These are phyloP conservation scores for Trifolium subterraneum DNA, from an alignment of 306 rosid genomes.

Conservation along the genomic window DNA sequence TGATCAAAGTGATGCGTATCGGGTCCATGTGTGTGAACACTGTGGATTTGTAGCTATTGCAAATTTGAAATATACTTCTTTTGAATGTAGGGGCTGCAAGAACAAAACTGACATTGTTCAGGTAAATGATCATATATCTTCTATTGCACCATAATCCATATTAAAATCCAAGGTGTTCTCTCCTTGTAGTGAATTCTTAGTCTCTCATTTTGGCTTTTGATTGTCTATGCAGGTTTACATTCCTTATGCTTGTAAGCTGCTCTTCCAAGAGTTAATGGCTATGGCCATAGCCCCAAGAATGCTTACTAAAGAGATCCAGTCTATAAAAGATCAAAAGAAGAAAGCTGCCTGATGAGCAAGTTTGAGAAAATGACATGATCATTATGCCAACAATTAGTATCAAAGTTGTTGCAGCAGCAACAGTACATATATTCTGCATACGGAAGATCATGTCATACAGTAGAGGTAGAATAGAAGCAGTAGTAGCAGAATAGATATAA, in stretches of 20 bases:
- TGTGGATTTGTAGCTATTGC: slow-evolving; percentile 97
- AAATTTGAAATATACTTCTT: slow-evolving; percentile 90
- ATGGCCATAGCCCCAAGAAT: slow-evolving; percentile 99
- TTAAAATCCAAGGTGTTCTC: slow-evolving; percentile 7
- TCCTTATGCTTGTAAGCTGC: slow-evolving; percentile 96
- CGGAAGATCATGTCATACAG: too few species aligned
- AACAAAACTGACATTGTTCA: slow-evolving; percentile 97
- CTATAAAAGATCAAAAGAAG: slow-evolving; percentile 73
- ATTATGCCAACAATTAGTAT: too few species aligned
- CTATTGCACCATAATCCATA: neutral
- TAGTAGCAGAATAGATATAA: too few species aligned
- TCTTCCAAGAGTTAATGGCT: slow-evolving; percentile 98
- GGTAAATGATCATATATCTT: slow-evolving; percentile 50
- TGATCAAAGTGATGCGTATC: slow-evolving; percentile 94
- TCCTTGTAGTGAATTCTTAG: too few species aligned
- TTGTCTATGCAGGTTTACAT: slow-evolving; percentile 94
- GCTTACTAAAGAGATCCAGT: slow-evolving; percentile 82
- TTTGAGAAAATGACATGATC: neutral
- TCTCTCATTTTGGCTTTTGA: too few species aligned
- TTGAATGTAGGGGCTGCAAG: slow-evolving; percentile 97
- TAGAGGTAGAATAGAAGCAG: too few species aligned
- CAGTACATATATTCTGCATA: too few species aligned
- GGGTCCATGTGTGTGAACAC: slow-evolving; percentile 92
- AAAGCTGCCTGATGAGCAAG: slow-evolving; percentile 61
- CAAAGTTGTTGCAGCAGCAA: too few species aligned